These are phyloP conservation scores for Inga laurina DNA, from an alignment of 306 rosid species.

Conservation along the genomic window DNA sequence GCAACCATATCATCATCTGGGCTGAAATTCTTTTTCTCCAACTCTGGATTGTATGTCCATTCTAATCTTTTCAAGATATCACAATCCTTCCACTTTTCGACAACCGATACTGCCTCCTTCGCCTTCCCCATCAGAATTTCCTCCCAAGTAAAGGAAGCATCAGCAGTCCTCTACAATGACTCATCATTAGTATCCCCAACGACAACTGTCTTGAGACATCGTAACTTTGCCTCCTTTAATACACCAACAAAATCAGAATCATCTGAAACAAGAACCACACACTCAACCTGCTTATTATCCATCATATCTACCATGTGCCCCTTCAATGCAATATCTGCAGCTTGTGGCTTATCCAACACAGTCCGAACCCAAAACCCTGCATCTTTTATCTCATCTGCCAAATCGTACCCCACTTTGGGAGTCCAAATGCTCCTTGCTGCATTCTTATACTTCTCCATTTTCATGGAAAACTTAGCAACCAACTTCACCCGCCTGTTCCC, in stretches of 20 bases:
- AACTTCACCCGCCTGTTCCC: constrained; percentile 73
- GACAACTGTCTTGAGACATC: constrained; percentile 72
- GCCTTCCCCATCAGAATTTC: constrained; percentile 84
- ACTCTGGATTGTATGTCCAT: constrained; percentile 74
- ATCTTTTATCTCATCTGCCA: constrained; percentile 64
- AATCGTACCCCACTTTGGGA: constrained; percentile 62
- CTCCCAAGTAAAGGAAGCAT: constrained; percentile 74
- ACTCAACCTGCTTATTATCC: constrained; percentile 57
- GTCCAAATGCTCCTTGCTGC: constrained; percentile 61
- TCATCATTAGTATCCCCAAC: constrained; percentile 75
- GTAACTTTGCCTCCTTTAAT: constrained; percentile 69
- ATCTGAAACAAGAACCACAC: constrained; percentile 84
- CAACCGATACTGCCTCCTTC: constrained; percentile 62
- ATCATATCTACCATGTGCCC: constrained; percentile 66
- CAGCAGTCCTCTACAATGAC: constrained; percentile 71
- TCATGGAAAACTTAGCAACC: constrained; percentile 81
- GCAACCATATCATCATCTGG: constrained; percentile 31
- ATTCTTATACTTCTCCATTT: constrained; percentile 80
- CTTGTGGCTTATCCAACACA: constrained; percentile 53
- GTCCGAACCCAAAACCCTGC: constrained; percentile 67
- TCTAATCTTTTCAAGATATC: constrained; percentile 77
- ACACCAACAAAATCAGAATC: constrained; percentile 66
- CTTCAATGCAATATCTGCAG: constrained; percentile 52
- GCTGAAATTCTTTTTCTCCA: no score
- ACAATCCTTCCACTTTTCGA: constrained; percentile 79